Conservation (phyloP, 1,139 yeast species). For the Taphrina confusa region DNA sequence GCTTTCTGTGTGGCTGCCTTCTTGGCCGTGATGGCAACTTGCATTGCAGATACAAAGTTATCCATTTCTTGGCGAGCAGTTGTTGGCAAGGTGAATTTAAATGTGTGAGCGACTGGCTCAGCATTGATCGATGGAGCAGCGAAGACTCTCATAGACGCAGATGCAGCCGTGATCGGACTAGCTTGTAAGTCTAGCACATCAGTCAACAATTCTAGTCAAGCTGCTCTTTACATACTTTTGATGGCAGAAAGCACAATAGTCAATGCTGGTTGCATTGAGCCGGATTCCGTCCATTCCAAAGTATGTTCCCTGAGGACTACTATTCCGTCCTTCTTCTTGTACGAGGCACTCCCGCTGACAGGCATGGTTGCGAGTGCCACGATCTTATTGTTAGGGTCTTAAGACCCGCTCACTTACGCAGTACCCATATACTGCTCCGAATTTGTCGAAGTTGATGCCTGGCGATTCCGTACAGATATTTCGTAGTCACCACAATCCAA, state of each 20-base stretch:
- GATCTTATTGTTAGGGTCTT: too few relatives aligned
- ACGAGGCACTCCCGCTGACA: conserved; percentile 21
- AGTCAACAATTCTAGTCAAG: neutral
- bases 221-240: conserved; percentile 33
- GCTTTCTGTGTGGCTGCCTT: conserved; percentile 18
- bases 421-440: too few relatives aligned
- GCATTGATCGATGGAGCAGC: conserved; percentile 28
- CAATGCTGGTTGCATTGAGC: conserved; percentile 29
- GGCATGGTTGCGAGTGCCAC: too few relatives aligned
- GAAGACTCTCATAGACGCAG: conserved; percentile 29
- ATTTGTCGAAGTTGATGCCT: too few relatives aligned
- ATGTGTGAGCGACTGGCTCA: conserved; percentile 35
- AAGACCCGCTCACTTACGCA: too few relatives aligned
- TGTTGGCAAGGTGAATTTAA: conserved; percentile 27
- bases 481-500: too few relatives aligned
- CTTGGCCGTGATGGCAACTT: conserved; percentile 25
- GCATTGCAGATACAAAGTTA: conserved; percentile 25
- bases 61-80: conserved; percentile 31
- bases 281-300: conserved; percentile 34
- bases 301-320: conserved; percentile 30
- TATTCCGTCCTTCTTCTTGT: conserved; percentile 29
- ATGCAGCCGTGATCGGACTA: conserved; percentile 33
- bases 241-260: conserved; percentile 33
- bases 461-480: too few relatives aligned
- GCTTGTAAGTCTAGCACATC: conserved; percentile 29